A percentile compares a stretch with the other conserved stretches of the same genome.
These are phyloP conservation scores for Citrus glauca DNA, from an alignment of 345 rosid genomes.

Conservation along the genomic window DNA sequence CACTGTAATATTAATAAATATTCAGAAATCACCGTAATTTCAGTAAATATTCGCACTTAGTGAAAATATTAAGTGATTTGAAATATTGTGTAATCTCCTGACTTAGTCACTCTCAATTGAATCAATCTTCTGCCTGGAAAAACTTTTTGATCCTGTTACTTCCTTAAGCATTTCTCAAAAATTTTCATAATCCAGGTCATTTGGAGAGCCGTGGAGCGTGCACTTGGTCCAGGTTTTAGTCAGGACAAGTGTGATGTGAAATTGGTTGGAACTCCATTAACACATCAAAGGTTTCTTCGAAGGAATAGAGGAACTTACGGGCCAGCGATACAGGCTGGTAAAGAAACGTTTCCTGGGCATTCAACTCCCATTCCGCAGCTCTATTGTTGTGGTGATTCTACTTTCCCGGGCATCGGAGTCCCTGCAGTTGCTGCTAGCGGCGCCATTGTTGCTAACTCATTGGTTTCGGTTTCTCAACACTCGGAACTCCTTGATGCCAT, in stretches of 20 bases:
- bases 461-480: slow-evolving; percentile 73
- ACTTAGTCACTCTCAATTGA: neutral
- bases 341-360: slow-evolving; percentile 76
- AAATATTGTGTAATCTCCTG: neutral
- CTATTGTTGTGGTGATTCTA: slow-evolving; percentile 85
- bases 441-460: slow-evolving; percentile 84
- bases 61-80: no score
- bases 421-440: slow-evolving; percentile 97
- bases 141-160: neutral
- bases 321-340: slow-evolving; percentile 83
- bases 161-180: neutral
- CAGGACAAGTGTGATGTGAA: slow-evolving; percentile 79
- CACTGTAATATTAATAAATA: no score
- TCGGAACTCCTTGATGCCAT: slow-evolving; percentile 85
- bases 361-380: slow-evolving; percentile 77
- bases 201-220: slow-evolving; percentile 92
- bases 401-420: slow-evolving; percentile 90
- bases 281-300: slow-evolving; percentile 75
- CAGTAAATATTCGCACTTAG: no score
- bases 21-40: neutral
- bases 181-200: slow-evolving; percentile 43
- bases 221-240: slow-evolving; percentile 66
- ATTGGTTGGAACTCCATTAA: slow-evolving; percentile 84
- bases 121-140: neutral
- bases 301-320: slow-evolving; percentile 86